A percentile compares a stretch with the other conserved stretches of the same genome.
Conservation (phyloP, 2,329 filamentous ascomycete genomes). For the Colletotrichum sp. region DNA sequence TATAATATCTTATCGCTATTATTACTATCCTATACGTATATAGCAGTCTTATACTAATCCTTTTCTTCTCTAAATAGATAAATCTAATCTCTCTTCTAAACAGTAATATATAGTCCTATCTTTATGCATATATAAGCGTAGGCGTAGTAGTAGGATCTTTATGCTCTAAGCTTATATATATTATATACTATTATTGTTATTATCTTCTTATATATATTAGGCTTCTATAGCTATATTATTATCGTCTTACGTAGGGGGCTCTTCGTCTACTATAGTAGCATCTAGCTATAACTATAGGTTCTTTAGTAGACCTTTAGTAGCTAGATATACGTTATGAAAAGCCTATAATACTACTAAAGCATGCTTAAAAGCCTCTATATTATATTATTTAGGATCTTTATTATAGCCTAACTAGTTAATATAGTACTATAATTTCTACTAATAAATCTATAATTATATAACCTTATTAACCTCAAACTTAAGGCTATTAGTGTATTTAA, state of each 20-base stretch:
- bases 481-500: not conserved
- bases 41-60: too few species aligned
- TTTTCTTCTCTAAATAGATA: too few species aligned
- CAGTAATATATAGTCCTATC: not conserved
- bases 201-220: too few species aligned
- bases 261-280: not conserved
- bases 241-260: not conserved
- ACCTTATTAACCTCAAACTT: not conserved
- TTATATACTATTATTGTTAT: not conserved
- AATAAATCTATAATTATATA: not conserved
- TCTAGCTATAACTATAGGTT: not conserved
- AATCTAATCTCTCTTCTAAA: too few species aligned
- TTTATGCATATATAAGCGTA: not conserved
- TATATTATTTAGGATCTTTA: not conserved
- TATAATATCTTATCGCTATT: too few species aligned
- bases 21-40: too few species aligned
- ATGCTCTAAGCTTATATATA: not conserved
- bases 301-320: not conserved
- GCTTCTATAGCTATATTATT: not conserved
- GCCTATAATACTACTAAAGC: not conserved
- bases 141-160: not conserved
- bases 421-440: not conserved
- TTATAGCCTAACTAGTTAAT: not conserved
- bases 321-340: not conserved
- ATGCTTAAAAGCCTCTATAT: not conserved